Evolutionary conservation across 2,329 filamentous ascomycete genomes (phyloP), one percentile per base, ranked within the genome.

Genomic region (Ophiostoma angusticollis): DNA sequence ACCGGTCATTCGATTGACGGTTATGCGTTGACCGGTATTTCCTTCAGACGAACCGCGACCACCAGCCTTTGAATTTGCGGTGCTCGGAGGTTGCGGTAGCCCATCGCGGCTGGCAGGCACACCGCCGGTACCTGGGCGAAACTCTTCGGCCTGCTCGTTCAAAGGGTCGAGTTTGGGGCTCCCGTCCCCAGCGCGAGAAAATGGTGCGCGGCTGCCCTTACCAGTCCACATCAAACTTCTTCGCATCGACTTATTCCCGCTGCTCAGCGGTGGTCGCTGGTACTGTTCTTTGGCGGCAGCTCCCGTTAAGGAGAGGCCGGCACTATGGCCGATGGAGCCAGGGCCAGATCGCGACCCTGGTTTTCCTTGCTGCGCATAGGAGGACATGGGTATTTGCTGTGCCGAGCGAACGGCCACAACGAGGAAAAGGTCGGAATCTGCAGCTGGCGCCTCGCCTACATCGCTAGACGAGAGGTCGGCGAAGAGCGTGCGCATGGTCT

Each of bases 401-500:
- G 64, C 59, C 3, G 77, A 71, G 35, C 85, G 70, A 7, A 95
- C 73, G 50, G 83, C 85, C 47, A 91, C 80, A 4, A 95, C 78
- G 2, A 98, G 68, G 54, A 83, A 95, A 16, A 96, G 61, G 37
- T 85, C 80, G 4, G 74, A 74, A 34, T 81, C 80, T 8, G 74
- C 69, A 3, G 79, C 67, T 1, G 70, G 63, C 1, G 64, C 57
- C 35, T 78, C 74, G 18, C 75, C 75, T 42, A 78, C 69, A 51
- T 95, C 87, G 35, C 78, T 72, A 1, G 83, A 73, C 28, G 78
- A 84, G 14, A 98, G 64, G 51, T 96, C 86, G 3, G 84, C 79
- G 49, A 96, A 95, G 2, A 98, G 67, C 0, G 86, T 93, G 53
- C 81, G 84, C 54, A 87, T 74, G 52, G 80, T 79, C 17, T 74